Evolutionary conservation across 148 eudicot species (phyloP).

Genomic region (Cornus controversa): DNA sequence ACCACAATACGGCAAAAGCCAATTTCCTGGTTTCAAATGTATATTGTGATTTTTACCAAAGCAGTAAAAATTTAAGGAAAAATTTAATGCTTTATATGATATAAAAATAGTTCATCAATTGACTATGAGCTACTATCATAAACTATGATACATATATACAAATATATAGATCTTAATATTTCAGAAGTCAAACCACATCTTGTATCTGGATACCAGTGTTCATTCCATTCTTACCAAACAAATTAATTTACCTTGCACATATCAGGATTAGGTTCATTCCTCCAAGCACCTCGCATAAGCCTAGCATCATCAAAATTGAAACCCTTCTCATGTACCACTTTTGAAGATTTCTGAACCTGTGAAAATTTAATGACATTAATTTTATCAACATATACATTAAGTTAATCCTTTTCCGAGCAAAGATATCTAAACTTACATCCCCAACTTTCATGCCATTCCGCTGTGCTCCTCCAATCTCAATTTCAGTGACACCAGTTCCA

Average conservation of each 20-base stretch:
- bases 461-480: slow-evolving; percentile 84
- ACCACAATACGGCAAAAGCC: no score
- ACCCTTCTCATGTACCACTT: slow-evolving; percentile 71
- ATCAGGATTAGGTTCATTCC: slow-evolving; percentile 94
- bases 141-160: background rate
- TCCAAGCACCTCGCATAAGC: slow-evolving; percentile 97
- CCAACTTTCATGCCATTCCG: slow-evolving; percentile 57
- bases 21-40: no score
- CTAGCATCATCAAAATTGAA: slow-evolving; percentile 91
- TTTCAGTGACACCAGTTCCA: slow-evolving; percentile 93
- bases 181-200: background rate
- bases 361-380: background rate
- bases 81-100: background rate
- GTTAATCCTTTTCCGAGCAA: background rate
- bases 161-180: background rate
- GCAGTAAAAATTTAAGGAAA: background rate
- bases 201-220: background rate
- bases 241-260: slow-evolving; percentile 67
- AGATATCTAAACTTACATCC: slow-evolving; percentile 38
- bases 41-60: background rate
- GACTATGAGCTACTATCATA: background rate
- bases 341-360: slow-evolving; percentile 53
- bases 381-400: slow-evolving; percentile 8
- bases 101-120: background rate
- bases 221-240: background rate